Evolutionary conservation across 352 stramenopile species (phyloP).

Genomic region (Pythium myriotylum): DNA sequence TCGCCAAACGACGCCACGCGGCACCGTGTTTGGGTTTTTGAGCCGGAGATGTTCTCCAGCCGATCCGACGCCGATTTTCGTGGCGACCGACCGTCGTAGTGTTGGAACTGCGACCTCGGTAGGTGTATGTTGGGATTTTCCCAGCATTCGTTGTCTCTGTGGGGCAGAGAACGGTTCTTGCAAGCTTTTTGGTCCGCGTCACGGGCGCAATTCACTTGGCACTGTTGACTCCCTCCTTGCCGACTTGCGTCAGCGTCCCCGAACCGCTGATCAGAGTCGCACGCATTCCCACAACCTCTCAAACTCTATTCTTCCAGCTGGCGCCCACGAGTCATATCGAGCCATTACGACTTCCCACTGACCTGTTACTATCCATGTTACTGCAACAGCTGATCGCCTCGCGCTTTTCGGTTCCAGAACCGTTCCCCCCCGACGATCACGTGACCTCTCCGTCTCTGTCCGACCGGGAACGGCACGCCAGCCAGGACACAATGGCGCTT

Average conservation of each 20-base stretch:
- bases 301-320: slow-evolving; percentile 9
- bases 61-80: background rate
- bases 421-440: background rate
- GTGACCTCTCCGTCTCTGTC: slow-evolving; percentile 2
- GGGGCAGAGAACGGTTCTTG: slow-evolving; percentile 1
- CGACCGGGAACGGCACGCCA: background rate
- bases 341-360: no score
- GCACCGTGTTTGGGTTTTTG: background rate
- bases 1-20: background rate
- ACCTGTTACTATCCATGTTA: slow-evolving; percentile 3
- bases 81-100: background rate
- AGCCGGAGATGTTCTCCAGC: background rate
- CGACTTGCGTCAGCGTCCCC: slow-evolving; percentile 13
- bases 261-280: background rate
- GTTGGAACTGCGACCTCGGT: no score
- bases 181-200: slow-evolving; percentile 8
- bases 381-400: slow-evolving; percentile 5
- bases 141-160: background rate
- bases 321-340: no score
- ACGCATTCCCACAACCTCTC: slow-evolving; percentile 4
- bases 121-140: background rate
- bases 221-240: slow-evolving; percentile 1
- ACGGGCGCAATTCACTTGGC: slow-evolving; percentile 6
- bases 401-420: background rate
- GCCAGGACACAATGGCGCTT: slow-evolving; percentile 9